Conservation (phyloP, 805 yeast species). For the Kuraishia hungarica region DNA sequence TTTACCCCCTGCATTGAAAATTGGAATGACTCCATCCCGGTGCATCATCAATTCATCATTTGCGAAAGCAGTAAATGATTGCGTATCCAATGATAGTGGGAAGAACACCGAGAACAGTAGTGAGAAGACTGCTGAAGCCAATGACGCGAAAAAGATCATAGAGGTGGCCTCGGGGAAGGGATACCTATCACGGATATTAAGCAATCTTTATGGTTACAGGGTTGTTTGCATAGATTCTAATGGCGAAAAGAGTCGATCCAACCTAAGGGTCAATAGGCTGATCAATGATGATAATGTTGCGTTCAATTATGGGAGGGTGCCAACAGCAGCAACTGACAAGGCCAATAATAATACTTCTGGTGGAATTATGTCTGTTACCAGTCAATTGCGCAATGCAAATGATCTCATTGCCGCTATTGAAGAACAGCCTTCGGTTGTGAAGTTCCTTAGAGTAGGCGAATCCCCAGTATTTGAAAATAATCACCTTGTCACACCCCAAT, state of each 20-base stretch:
- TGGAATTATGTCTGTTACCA: neutral
- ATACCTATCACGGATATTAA: constrained; percentile 16
- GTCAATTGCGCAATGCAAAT: neutral
- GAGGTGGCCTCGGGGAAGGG: constrained; percentile 25
- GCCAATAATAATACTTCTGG: too few relatives aligned
- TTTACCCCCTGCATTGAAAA: constrained; percentile 1
- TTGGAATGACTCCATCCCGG: constrained; percentile 10
- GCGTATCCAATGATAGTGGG: too few relatives aligned
- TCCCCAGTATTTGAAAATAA: neutral
- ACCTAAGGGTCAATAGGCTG: constrained; percentile 12
- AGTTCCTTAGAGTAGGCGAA: neutral
- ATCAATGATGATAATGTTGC: constrained; percentile 6
- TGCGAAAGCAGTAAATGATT: constrained; percentile 1
- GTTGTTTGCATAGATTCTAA: constrained; percentile 17
- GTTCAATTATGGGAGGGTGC: constrained; percentile 6
- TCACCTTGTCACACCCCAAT: neutral
- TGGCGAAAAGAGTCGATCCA: constrained; percentile 12
- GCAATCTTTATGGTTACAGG: constrained; percentile 8
- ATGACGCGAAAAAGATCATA: neutral
- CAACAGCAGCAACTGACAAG: neutral
- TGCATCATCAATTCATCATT: constrained; percentile 9
- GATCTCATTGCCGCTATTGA: neutral
- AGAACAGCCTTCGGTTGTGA: neutral
- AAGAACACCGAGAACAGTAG: too few relatives aligned
- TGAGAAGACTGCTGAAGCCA: neutral